These are phyloP conservation scores for Phaeotremella skinneri DNA, from an alignment of 768 basidiomycete genomes.

Conservation along the genomic window DNA sequence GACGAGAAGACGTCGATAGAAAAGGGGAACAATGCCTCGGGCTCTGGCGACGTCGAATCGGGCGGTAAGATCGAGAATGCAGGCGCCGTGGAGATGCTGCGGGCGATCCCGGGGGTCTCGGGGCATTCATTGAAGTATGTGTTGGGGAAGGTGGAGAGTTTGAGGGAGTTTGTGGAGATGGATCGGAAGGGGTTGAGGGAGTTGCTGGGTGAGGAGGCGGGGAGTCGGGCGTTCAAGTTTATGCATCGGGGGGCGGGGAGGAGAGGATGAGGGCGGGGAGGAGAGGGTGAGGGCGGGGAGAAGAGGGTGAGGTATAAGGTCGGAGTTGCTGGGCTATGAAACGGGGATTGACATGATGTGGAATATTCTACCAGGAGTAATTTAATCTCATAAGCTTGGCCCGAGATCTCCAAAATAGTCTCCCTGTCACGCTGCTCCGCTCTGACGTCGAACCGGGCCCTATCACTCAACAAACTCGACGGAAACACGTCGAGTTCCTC, in stretches of 20 bases:
- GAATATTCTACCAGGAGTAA: too few relatives aligned
- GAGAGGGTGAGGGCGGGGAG: too few relatives aligned
- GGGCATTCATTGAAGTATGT: constrained; percentile 81
- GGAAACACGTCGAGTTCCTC: too few relatives aligned
- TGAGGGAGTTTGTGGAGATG: constrained; percentile 61
- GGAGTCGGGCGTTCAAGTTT: constrained; percentile 76
- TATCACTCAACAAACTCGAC: too few relatives aligned
- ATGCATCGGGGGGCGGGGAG: constrained; percentile 52
- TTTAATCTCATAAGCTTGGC: too few relatives aligned
- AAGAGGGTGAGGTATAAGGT: too few relatives aligned
- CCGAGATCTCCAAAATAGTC: too few relatives aligned
- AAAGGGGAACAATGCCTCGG: constrained; percentile 74
- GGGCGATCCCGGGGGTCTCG: constrained; percentile 77
- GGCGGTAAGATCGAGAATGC: constrained; percentile 52
- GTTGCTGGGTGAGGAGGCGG: constrained; percentile 68
- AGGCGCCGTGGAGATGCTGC: constrained; percentile 73
- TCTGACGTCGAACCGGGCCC: too few relatives aligned
- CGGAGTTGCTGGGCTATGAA: too few relatives aligned
- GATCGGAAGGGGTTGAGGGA: constrained; percentile 51
- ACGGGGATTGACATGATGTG: too few relatives aligned
- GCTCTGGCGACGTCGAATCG: constrained; percentile 15
- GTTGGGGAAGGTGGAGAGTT: constrained; percentile 72
- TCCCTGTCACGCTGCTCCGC: too few relatives aligned
- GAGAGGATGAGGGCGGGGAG: too few relatives aligned
- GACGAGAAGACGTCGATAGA: constrained; percentile 71